phyloP scores from a whole-genome alignment of 2,329 filamentous ascomycete genomes.

The Aureobasidium subglaciale region DNA sequence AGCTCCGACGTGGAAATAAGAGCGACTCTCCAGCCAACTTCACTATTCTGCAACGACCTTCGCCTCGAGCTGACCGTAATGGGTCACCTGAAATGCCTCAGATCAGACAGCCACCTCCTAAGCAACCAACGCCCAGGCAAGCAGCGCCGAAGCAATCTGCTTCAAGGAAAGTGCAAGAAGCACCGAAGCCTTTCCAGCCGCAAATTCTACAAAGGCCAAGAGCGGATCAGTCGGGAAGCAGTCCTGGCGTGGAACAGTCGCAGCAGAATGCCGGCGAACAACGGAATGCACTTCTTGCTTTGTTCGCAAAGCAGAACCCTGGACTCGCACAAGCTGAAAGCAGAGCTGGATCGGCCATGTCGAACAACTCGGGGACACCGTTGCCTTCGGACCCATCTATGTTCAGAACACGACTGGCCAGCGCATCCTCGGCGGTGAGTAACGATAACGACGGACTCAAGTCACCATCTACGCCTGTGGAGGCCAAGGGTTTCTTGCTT shows the following conservation, averaged over 20 bases:
- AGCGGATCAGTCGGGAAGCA: slow-evolving; percentile 12
- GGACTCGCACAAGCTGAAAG: slow-evolving; percentile 11
- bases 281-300: slow-evolving; percentile 17
- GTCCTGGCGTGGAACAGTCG: not conserved
- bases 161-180: slow-evolving; percentile 18
- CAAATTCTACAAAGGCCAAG: slow-evolving; percentile 26
- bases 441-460: slow-evolving; percentile 18
- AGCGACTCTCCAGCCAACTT: slow-evolving; percentile 13
- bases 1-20: slow-evolving; percentile 17
- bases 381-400: slow-evolving; percentile 5
- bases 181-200: slow-evolving; percentile 22
- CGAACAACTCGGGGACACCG: not conserved
- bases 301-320: slow-evolving; percentile 15
- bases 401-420: slow-evolving; percentile 21
- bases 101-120: slow-evolving; percentile 3
- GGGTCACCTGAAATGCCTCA: slow-evolving; percentile 15
- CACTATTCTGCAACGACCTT: slow-evolving; percentile 19
- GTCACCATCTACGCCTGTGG: slow-evolving; percentile 22
- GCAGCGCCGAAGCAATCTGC: slow-evolving; percentile 14
- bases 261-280: slow-evolving; percentile 4
- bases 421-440: slow-evolving; percentile 20
- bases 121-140: slow-evolving; percentile 2
- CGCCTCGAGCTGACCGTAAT: slow-evolving; percentile 7
- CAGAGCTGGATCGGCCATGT: slow-evolving; percentile 7
- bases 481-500: slow-evolving; percentile 30